A percentile compares a stretch with the other conserved stretches of the same genome.
These are phyloP conservation scores for Prunus salicina DNA, from an alignment of 306 rosid species.

Conservation along the genomic window DNA sequence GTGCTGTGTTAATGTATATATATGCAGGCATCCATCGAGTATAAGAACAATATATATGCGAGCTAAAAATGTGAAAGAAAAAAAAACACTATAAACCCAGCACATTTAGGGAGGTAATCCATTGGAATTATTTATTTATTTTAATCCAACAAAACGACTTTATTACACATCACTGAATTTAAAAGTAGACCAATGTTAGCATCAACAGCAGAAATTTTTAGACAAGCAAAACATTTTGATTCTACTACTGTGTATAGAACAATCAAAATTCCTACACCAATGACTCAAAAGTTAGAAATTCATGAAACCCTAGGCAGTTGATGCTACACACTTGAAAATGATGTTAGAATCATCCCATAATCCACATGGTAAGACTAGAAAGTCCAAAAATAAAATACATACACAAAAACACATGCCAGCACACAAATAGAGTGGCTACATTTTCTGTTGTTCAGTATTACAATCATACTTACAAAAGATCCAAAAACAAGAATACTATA, in stretches of 20 bases:
- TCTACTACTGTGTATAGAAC: neutral
- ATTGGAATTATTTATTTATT: neutral
- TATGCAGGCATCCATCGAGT: neutral
- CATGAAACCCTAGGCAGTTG: slow-evolving; percentile 3
- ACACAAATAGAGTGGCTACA: neutral
- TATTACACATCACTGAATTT: neutral
- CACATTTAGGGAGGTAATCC: neutral
- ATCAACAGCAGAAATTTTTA: neutral
- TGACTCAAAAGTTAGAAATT: neutral
- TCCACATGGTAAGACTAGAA: neutral
- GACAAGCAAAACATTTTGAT: neutral
- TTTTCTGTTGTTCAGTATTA: neutral
- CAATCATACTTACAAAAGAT: neutral
- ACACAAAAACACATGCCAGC: neutral
- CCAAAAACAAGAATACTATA: neutral
- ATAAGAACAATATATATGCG: neutral
- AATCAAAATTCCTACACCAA: neutral
- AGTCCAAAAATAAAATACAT: neutral
- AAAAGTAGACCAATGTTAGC: neutral
- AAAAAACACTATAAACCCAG: neutral
- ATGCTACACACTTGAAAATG: neutral
- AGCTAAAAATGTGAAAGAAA: neutral
- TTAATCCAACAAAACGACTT: neutral
- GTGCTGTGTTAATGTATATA: neutral
- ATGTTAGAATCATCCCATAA: neutral